Base-by-base conservation (phyloP, 2,329 filamentous ascomycete genomes). In the Tolypocladium cylindrosporum region DNA sequence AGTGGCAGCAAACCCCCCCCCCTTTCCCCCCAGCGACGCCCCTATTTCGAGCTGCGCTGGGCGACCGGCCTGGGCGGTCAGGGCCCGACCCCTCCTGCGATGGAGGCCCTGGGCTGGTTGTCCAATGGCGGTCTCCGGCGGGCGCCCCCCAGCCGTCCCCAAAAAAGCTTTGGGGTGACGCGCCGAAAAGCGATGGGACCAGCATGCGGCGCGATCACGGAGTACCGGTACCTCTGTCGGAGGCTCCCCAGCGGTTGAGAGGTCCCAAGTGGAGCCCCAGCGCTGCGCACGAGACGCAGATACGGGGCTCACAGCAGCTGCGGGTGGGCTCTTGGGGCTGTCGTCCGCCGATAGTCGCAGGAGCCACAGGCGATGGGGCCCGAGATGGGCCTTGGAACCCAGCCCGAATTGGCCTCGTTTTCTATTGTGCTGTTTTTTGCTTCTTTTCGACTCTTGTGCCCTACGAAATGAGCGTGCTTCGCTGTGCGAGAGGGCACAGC, bases 111-210 rank as follows among this genome's bases (percentile, higher is more conserved):
- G 27, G 11, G 45, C 27, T 31, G 27, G 19, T 6, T 21, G 42
- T 19, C 41, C 57, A 52, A 51, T 54, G 24, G 57, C 34, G 45
- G 55, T 24, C 40, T 27, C 27, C 27, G 14, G 34, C 54, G n/a
- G 43, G 36, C 57, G 27, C 57, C 37, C 37, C 37, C 31, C 48
- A 53, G 53, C 31, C 36, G 52, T 37, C 16, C 43, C 57, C 42
- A 21, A 61, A 61, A 62, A 63, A 62, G 50, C 59, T 58, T 63
- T 63, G 62, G 62, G 61, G 61, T 57, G 55, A 61, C 52, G 59
- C 59, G 56, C 56, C 10, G 42, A 54, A 53, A 42, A 45, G 41
- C 51, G 39, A 52, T 55, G 54, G 42, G 54, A 54, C 52, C 36
- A 54, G n/a, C 52, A 13, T 21, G 16, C 34, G 54, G 39, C 39